Conservation (phyloP, 345 rosid genomes). For the Streptanthus diversifolius region DNA sequence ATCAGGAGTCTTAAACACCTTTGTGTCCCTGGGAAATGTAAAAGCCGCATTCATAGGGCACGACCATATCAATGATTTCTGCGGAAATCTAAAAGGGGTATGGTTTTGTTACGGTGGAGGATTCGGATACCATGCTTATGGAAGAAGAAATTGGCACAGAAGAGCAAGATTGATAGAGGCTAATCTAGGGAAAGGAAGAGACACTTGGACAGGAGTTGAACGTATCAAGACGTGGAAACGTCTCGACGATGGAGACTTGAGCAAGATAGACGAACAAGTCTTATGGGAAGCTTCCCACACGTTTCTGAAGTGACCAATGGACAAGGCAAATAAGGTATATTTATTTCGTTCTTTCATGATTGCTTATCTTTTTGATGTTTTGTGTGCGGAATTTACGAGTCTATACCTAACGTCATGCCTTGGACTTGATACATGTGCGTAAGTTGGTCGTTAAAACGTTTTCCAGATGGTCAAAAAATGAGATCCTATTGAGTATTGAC, state of each 20-base stretch:
- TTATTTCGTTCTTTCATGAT: background rate
- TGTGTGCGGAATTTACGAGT: background rate
- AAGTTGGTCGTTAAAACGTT: slow-evolving; percentile 15
- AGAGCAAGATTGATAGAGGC: slow-evolving; percentile 70
- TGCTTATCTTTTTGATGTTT: background rate
- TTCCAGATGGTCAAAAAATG: slow-evolving; percentile 18
- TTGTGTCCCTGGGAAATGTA: slow-evolving; percentile 71
- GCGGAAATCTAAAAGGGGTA: slow-evolving; percentile 68
- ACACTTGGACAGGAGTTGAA: slow-evolving; percentile 60
- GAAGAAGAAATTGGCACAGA: slow-evolving; percentile 64
- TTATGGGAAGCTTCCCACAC: slow-evolving; percentile 48
- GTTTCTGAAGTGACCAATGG: slow-evolving; percentile 2
- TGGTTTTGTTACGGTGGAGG: slow-evolving; percentile 98
- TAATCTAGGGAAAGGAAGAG: slow-evolving; percentile 52
- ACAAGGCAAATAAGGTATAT: slow-evolving; percentile 13
- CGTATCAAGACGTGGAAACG: slow-evolving; percentile 82
- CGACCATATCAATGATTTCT: slow-evolving; percentile 83
- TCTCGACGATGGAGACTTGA: slow-evolving; percentile 63
- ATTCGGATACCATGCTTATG: slow-evolving; percentile 88
- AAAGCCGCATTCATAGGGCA: slow-evolving; percentile 87
- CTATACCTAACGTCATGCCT: background rate
- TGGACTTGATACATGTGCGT: background rate
- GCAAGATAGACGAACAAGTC: slow-evolving; percentile 70
- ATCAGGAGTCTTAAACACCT: slow-evolving; percentile 58
- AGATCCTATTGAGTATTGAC: background rate